These are phyloP conservation scores for Penicillium palitans DNA, from an alignment of 2,329 filamentous ascomycete genomes.

Conservation along the genomic window DNA sequence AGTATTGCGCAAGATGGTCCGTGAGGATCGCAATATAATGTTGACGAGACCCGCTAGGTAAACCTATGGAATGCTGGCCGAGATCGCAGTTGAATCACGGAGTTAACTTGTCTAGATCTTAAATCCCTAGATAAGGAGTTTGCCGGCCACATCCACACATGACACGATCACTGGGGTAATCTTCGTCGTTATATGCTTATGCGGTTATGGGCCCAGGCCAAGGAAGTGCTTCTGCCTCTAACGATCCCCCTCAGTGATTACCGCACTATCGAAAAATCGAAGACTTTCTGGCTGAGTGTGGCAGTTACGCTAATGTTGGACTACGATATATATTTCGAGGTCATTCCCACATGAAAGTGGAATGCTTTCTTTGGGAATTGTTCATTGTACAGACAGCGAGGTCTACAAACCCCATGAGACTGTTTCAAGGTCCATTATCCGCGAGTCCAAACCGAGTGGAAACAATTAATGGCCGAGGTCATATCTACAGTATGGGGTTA, in stretches of 20 bases:
- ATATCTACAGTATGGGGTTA: neutral
- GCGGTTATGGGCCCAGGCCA: too few relatives aligned
- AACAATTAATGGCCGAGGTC: neutral
- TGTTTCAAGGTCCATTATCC: too few relatives aligned
- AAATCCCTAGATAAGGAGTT: neutral
- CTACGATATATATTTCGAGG: neutral
- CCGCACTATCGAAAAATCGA: neutral
- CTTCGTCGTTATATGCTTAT: neutral
- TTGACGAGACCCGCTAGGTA: neutral
- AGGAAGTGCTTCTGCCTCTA: too few relatives aligned
- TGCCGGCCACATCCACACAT: neutral
- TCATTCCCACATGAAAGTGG: neutral
- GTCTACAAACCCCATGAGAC: neutral
- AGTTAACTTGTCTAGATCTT: too few relatives aligned
- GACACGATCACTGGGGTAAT: neutral
- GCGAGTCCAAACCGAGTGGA: neutral
- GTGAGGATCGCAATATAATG: neutral
- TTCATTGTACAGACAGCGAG: too few relatives aligned
- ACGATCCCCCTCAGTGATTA: accelerated
- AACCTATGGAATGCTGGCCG: neutral
- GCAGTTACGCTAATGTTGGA: neutral
- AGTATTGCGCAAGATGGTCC: conserved; percentile 6
- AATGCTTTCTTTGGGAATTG: neutral
- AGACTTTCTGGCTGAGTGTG: neutral
- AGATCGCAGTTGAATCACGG: neutral